Evolutionary conservation across 2,329 filamentous ascomycete species (phyloP).

Genomic region (Diaporthe aspalathi): DNA sequence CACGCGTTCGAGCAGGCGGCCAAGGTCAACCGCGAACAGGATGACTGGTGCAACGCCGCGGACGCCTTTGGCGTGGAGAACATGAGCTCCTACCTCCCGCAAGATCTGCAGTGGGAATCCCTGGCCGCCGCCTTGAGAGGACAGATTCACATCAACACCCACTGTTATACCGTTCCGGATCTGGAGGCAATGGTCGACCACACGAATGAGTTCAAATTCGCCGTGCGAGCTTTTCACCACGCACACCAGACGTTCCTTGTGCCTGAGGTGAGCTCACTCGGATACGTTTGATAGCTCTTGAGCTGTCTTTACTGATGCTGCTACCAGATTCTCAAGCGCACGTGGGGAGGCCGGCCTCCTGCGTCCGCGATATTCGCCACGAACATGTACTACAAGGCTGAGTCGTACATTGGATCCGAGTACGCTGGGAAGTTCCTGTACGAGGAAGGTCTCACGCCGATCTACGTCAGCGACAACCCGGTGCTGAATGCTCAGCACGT

Average conservation of each 20-base stretch:
- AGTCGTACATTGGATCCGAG: slow-evolving; percentile 73
- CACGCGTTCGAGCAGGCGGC: slow-evolving; percentile 74
- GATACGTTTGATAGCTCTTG: too few species aligned
- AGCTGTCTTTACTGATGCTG: not conserved
- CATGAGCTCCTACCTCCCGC: slow-evolving; percentile 69
- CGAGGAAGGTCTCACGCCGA: slow-evolving; percentile 72
- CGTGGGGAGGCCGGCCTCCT: slow-evolving; percentile 65
- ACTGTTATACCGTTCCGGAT: slow-evolving; percentile 78
- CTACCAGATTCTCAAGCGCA: slow-evolving; percentile 63
- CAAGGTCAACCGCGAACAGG: slow-evolving; percentile 67
- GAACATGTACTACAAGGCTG: slow-evolving; percentile 79
- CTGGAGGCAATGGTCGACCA: slow-evolving; percentile 75
- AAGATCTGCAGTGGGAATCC: slow-evolving; percentile 72
- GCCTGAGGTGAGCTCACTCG: slow-evolving; percentile 62
- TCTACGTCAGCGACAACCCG: slow-evolving; percentile 79
- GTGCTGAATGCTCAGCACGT: slow-evolving; percentile 78
- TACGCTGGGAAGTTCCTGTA: slow-evolving; percentile 74
- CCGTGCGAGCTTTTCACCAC: slow-evolving; percentile 75
- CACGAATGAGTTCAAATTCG: slow-evolving; percentile 78
- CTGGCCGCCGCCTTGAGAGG: slow-evolving; percentile 72
- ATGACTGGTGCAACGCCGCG: slow-evolving; percentile 75
- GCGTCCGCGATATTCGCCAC: slow-evolving; percentile 75
- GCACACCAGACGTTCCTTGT: slow-evolving; percentile 75
- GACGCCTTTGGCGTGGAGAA: slow-evolving; percentile 60
- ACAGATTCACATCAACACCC: slow-evolving; percentile 76